Evolutionary conservation across 225 moss, liverwort and hornwort species (phyloP).

Genomic region (Marchantia paleacea): DNA sequence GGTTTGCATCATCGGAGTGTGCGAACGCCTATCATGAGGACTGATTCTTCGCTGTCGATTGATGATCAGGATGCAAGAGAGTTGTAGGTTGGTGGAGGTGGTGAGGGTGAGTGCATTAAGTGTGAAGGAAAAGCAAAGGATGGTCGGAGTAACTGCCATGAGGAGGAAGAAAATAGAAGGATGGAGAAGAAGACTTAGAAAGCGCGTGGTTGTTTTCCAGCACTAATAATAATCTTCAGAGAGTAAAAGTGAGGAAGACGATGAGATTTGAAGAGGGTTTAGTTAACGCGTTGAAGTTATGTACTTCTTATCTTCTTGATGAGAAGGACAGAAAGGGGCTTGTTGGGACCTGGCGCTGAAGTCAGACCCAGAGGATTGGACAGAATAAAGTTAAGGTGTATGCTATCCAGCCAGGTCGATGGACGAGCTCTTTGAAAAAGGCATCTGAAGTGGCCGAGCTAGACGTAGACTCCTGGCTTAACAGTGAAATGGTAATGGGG

Average conservation of each 20-base stretch:
- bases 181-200: neutral
- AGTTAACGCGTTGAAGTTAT: neutral
- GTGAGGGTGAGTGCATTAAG: neutral
- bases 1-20: no score
- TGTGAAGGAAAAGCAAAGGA: neutral
- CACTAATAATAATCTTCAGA: neutral
- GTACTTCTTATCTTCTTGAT: neutral
- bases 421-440: neutral
- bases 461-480: neutral
- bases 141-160: neutral
- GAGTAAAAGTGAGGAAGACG: neutral
- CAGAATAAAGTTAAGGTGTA: neutral
- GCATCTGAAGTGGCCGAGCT: neutral
- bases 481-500: neutral
- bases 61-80: neutral
- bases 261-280: neutral
- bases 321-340: neutral
- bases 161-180: neutral
- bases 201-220: neutral
- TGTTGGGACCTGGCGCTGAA: neutral
- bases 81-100: neutral
- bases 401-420: neutral
- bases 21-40: neutral
- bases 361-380: constrained; percentile 1
- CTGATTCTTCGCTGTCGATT: neutral